Evolutionary conservation across 2,329 filamentous ascomycete genomes (phyloP).

Genomic region (Calonectria naviculata): DNA sequence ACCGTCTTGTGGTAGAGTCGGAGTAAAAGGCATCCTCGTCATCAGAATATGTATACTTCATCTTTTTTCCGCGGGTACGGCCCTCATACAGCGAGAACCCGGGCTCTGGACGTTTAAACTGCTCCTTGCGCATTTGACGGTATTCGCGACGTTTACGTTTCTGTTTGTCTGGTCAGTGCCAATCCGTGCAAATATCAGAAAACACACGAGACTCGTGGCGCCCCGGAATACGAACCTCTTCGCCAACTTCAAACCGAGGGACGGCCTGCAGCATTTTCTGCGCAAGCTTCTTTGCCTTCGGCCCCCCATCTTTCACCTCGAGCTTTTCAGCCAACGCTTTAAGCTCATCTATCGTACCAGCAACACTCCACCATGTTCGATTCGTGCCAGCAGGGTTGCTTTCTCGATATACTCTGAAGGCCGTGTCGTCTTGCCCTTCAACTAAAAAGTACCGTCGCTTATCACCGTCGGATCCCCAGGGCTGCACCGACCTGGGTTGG

Average conservation of each 20-base stretch:
- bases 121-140: conserved; percentile 84
- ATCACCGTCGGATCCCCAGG: conserved; percentile 90
- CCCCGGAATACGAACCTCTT: conserved; percentile 74
- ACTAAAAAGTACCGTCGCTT: conserved; percentile 94
- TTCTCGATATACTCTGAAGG: conserved; percentile 94
- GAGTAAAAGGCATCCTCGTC: conserved; percentile 80
- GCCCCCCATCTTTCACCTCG: conserved; percentile 79
- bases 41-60: conserved; percentile 96
- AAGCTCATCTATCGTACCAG: conserved; percentile 89
- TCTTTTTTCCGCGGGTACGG: conserved; percentile 92
- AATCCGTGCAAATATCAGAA: neutral
- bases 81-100: conserved; percentile 96
- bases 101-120: conserved; percentile 87
- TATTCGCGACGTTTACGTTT: conserved; percentile 96
- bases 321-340: conserved; percentile 81
- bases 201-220: neutral
- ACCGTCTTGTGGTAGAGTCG: conserved; percentile 74
- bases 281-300: conserved; percentile 81
- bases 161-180: conserved; percentile 55
- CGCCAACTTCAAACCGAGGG: conserved; percentile 90
- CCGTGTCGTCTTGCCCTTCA: conserved; percentile 93
- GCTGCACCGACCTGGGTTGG: conserved; percentile 88
- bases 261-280: conserved; percentile 83
- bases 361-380: conserved; percentile 91
- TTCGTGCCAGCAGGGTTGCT: conserved; percentile 84